These are phyloP conservation scores for Ophiosphaerella herpotricha DNA, from an alignment of 2,329 filamentous ascomycete species.

Conservation along the genomic window DNA sequence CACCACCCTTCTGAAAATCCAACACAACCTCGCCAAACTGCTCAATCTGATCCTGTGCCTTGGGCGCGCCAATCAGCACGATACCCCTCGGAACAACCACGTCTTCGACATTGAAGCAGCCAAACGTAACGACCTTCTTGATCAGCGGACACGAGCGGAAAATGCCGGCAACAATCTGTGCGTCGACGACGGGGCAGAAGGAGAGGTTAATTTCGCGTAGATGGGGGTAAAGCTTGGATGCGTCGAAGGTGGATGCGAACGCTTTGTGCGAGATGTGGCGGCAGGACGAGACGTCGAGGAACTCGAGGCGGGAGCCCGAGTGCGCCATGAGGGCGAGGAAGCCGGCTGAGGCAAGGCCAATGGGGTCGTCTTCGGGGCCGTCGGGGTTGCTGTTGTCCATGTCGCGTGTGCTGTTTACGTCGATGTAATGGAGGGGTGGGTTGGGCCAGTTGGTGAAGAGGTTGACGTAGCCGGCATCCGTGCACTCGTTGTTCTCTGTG, in stretches of 20 bases:
- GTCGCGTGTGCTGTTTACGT: slow-evolving; percentile 78
- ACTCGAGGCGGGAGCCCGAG: slow-evolving; percentile 68
- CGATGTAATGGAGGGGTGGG: slow-evolving; percentile 68
- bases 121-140: slow-evolving; percentile 64
- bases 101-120: slow-evolving; percentile 64
- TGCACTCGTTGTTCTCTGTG: slow-evolving; percentile 74
- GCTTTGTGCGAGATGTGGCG: slow-evolving; percentile 75
- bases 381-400: slow-evolving; percentile 72
- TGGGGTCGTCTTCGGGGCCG: slow-evolving; percentile 59
- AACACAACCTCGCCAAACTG: slow-evolving; percentile 50
- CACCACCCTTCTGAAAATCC: slow-evolving; percentile 34
- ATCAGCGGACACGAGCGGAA: slow-evolving; percentile 67
- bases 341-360: slow-evolving; percentile 76
- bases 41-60: slow-evolving; percentile 62
- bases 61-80: slow-evolving; percentile 64
- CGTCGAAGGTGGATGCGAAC: slow-evolving; percentile 75
- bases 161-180: slow-evolving; percentile 66
- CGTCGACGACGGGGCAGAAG: slow-evolving; percentile 72
- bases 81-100: slow-evolving; percentile 62
- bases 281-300: slow-evolving; percentile 80
- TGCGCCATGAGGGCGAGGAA: slow-evolving; percentile 85
- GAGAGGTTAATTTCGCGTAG: slow-evolving; percentile 76
- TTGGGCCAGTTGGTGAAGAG: slow-evolving; percentile 82
- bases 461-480: slow-evolving; percentile 71
- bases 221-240: slow-evolving; percentile 64